phyloP scores from a whole-genome alignment of 192 early-diverging fungal species.

The Rhizoclosmatium globosum region DNA sequence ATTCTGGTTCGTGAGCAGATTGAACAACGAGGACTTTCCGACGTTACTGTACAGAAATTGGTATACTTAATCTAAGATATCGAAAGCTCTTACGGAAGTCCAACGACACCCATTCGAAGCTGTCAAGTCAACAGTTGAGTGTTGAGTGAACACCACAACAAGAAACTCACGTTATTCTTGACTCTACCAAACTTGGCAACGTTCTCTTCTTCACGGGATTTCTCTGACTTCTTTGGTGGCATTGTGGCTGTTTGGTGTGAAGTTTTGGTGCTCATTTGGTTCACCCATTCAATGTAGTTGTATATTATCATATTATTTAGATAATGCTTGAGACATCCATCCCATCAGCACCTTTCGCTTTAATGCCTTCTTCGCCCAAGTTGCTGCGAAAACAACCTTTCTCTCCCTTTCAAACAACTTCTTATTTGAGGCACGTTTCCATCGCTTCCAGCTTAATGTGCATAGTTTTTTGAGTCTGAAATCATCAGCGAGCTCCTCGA shows the following conservation, averaged over 20 bases:
- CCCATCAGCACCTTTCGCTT: neutral
- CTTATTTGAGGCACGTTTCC: neutral
- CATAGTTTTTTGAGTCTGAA: neutral
- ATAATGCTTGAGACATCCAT: neutral
- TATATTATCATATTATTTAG: neutral
- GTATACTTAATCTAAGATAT: neutral
- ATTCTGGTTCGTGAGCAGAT: conserved; percentile 44
- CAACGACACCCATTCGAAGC: neutral
- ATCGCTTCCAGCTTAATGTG: neutral
- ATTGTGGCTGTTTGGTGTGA: neutral
- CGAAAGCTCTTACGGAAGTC: neutral
- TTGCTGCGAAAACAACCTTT: neutral
- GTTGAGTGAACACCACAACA: conserved; percentile 9
- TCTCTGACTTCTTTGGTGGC: neutral
- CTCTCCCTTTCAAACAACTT: conserved; percentile 6
- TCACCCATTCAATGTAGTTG: neutral
- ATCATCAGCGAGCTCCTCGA: neutral
- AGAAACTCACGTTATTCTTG: conserved; percentile 15
- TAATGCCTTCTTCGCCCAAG: neutral
- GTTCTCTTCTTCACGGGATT: neutral
- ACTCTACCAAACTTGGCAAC: conserved; percentile 18
- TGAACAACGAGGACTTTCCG: conserved; percentile 66
- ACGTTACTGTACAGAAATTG: conserved; percentile 79
- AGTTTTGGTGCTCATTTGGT: neutral
- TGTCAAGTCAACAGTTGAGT: neutral